phyloP scores from a whole-genome alignment of 352 stramenopile genomes.

The Pythium vanterpoolii region DNA sequence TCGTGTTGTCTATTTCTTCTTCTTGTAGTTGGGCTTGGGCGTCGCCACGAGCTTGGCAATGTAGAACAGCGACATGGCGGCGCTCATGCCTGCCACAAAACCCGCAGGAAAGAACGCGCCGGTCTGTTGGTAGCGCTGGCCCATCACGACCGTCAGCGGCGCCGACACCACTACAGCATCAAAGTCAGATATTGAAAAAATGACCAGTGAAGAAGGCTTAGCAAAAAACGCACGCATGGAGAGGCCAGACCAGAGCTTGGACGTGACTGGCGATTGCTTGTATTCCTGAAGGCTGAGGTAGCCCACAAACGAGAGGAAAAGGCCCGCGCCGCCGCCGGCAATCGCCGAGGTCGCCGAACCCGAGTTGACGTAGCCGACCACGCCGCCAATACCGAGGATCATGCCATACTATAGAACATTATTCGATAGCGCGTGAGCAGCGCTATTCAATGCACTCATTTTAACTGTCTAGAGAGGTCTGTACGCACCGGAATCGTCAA shows the following conservation, averaged over 20 bases:
- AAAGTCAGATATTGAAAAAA: background rate
- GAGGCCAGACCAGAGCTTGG: constrained; percentile 74
- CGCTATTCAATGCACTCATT: constrained; percentile 18
- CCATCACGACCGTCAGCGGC: constrained; percentile 72
- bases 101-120: constrained; percentile 70
- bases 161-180: constrained; percentile 41
- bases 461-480: background rate
- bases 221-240: constrained; percentile 34
- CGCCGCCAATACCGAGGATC: constrained; percentile 59
- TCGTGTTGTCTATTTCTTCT: constrained; percentile 31
- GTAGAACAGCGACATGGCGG: constrained; percentile 81
- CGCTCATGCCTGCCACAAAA: constrained; percentile 56
- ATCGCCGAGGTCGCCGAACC: constrained; percentile 64
- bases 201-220: background rate
- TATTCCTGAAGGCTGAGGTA: constrained; percentile 87
- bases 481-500: constrained; percentile 79
- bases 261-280: constrained; percentile 70
- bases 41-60: constrained; percentile 62
- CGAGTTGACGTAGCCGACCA: constrained; percentile 76
- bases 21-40: constrained; percentile 81
- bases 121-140: constrained; percentile 71
- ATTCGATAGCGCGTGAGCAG: constrained; percentile 11
- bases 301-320: constrained; percentile 75
- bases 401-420: constrained; percentile 59
- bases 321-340: constrained; percentile 57